Percentiles rank a stretch among this genome's conserved stretches.
phyloP scores from a whole-genome alignment of 805 yeast genomes.

The Ogataea populi-albae region DNA sequence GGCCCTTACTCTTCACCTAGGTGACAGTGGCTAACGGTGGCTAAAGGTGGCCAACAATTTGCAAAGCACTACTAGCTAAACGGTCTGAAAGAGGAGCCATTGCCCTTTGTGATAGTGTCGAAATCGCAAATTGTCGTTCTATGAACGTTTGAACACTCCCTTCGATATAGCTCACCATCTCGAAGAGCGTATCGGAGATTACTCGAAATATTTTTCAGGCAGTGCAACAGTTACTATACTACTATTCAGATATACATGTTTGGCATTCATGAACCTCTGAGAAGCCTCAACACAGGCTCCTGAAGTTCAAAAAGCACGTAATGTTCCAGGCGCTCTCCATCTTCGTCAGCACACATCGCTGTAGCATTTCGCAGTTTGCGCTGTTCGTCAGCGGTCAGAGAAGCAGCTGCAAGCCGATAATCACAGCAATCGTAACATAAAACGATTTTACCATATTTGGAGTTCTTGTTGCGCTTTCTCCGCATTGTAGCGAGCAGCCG shows the following conservation, averaged over 20 bases:
- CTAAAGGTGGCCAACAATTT: too few species aligned
- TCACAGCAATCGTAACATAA: conserved; percentile 27
- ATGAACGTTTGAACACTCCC: too few species aligned
- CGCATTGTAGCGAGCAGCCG: conserved; percentile 19
- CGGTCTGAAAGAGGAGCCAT: too few species aligned
- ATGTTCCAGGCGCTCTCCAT: conserved; percentile 15
- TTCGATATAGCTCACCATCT: too few species aligned
- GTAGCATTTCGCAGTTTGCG: conserved; percentile 8
- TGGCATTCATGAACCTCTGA: too few species aligned
- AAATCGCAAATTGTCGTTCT: too few species aligned
- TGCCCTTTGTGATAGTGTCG: too few species aligned
- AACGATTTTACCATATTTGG: conserved; percentile 25
- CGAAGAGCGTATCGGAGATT: neutral
- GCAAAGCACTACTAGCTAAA: too few species aligned
- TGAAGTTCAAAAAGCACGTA: conserved; percentile 12
- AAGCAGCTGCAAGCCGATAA: conserved; percentile 11
- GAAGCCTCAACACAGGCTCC: conserved; percentile 13
- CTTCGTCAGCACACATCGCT: conserved; percentile 11
- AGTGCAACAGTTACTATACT: conserved; percentile 1
- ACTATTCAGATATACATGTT: too few species aligned
- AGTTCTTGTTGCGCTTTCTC: conserved; percentile 20
- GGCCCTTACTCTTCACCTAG: too few species aligned
- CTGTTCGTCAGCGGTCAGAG: conserved; percentile 8
- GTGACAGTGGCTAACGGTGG: too few species aligned
- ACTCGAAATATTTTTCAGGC: neutral